Percentiles rank a stretch among this genome's conserved stretches.
Evolutionary conservation across 2,329 filamentous ascomycete genomes (phyloP).

Genomic region (Penicillium olsonii): DNA sequence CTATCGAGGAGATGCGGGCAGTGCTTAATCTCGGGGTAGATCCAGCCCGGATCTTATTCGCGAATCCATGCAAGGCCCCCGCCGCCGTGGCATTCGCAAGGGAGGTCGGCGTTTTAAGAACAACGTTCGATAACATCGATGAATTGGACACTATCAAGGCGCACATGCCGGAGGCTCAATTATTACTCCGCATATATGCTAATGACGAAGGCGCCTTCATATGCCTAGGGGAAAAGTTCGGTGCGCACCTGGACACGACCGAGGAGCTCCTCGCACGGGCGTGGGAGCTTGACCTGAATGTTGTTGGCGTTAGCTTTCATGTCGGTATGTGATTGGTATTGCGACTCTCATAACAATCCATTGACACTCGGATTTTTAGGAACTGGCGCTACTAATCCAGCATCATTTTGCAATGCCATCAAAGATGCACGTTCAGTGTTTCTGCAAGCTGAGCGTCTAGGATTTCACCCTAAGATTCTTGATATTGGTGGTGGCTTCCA

Average conservation of each 20-base stretch:
- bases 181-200: slow-evolving; percentile 27
- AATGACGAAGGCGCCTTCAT: slow-evolving; percentile 20
- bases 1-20: slow-evolving; percentile 23
- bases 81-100: slow-evolving; percentile 21
- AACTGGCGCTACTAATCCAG: slow-evolving; percentile 20
- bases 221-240: slow-evolving; percentile 22
- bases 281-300: slow-evolving; percentile 21
- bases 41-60: slow-evolving; percentile 28
- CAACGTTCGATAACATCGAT: slow-evolving; percentile 32
- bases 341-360: neutral
- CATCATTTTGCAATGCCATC: slow-evolving; percentile 21
- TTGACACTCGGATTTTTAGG: neutral
- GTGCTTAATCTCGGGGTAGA: slow-evolving; percentile 26
- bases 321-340: slow-evolving; percentile 20
- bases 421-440: slow-evolving; percentile 20
- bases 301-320: slow-evolving; percentile 34
- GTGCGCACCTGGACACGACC: slow-evolving; percentile 21
- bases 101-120: slow-evolving; percentile 17
- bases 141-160: slow-evolving; percentile 28
- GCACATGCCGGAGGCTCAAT: slow-evolving; percentile 19
- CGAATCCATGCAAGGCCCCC: slow-evolving; percentile 29
- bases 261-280: slow-evolving; percentile 21
- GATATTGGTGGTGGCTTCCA: slow-evolving; percentile 33
- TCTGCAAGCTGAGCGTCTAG: slow-evolving; percentile 12
- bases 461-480: slow-evolving; percentile 21